Base-by-base conservation (phyloP, 1,139 yeast species). In the Nakaseomyces bracarensis region DNA sequence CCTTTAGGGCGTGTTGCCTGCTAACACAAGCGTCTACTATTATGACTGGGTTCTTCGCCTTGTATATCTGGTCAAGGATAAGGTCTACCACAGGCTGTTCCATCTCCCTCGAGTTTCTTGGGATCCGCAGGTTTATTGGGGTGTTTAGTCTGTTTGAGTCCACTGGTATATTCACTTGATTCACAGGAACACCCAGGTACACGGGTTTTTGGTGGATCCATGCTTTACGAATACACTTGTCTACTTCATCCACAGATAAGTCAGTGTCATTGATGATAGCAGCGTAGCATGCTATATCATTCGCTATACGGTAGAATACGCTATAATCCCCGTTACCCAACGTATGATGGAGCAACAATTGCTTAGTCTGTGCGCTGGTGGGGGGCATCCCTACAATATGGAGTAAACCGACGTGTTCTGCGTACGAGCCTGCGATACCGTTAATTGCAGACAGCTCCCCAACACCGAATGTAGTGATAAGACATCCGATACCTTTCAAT, bases 1-100 rank as follows among this genome's bases (percentile, higher is more conserved):
- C 85, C 16, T 61, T 63, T 47, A 70, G 69, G 50, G 79, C 77
- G 48, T 69, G 70, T 59, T 84, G 93, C 63, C 95, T 74, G 23
- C 79, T 67, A 39, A 86, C 86, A 68, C 95, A 83, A 10, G 95
- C 95, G 66, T 85, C 95, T 25, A 82, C 89, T 46, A 85, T 68
- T 41, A 85, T 75, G 42, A 82, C 67, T 40, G 95, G 95, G 58
- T 75, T 74, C 51, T 71, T 57, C 33, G 91, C 75, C 36, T 65
- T 63, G 46, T 64, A 57, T 43, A 85, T 68, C 60, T 79, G 63
- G 21, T 65, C 61, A 38, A 76, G 52, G 31, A 82, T 72, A 36
- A 69, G 61, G n/a, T 74, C 77, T 43, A 82, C 68, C 30, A 81
- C 82, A 60, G 82, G 93, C 20, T 65, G 68, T 63, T 84, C 86